These are phyloP conservation scores for Sphaerobolus stellatus DNA, from an alignment of 1,284 basidiomycete genomes.

Conservation along the genomic window DNA sequence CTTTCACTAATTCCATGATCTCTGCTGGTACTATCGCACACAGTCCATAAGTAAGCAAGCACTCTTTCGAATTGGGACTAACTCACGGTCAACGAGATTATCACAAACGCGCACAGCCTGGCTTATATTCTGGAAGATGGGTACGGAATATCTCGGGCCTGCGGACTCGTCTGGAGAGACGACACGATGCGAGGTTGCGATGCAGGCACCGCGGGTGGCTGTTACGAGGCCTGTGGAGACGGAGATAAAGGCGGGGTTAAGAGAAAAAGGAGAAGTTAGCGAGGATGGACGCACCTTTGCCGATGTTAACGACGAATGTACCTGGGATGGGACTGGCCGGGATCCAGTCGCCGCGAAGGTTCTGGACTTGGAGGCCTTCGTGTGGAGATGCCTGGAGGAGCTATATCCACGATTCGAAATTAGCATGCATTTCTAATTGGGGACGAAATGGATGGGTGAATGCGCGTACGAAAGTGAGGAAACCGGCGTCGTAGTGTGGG, in stretches of 20 bases:
- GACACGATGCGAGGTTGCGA: slow-evolving; percentile 70
- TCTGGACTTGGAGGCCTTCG: slow-evolving; percentile 66
- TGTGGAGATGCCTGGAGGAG: slow-evolving; percentile 66
- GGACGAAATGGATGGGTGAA: background rate
- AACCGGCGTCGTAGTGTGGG: slow-evolving; percentile 69
- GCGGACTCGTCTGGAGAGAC: slow-evolving; percentile 56
- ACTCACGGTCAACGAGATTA: slow-evolving; percentile 49
- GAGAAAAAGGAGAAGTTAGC: background rate
- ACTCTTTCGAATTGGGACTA: background rate
- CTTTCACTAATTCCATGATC: slow-evolving; percentile 53
- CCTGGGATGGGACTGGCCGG: slow-evolving; percentile 69
- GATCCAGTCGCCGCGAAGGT: slow-evolving; percentile 69
- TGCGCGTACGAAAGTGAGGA: slow-evolving; percentile 61
- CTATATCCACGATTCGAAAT: slow-evolving; percentile 33
- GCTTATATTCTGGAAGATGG: slow-evolving; percentile 72
- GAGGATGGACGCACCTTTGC: slow-evolving; percentile 57
- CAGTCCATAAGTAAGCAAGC: background rate
- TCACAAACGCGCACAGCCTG: slow-evolving; percentile 51
- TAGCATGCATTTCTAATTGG: background rate
- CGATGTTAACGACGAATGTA: slow-evolving; percentile 72
- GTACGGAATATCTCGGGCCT: slow-evolving; percentile 70
- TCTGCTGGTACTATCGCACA: slow-evolving; percentile 56
- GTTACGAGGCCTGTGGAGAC: slow-evolving; percentile 51
- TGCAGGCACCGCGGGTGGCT: slow-evolving; percentile 60
- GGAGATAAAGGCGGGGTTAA: slow-evolving; percentile 32